Percentiles rank a stretch among this genome's conserved stretches.
phyloP scores from a whole-genome alignment of 2,329 filamentous ascomycete species.

The Byssoonygena ceratinophila region DNA sequence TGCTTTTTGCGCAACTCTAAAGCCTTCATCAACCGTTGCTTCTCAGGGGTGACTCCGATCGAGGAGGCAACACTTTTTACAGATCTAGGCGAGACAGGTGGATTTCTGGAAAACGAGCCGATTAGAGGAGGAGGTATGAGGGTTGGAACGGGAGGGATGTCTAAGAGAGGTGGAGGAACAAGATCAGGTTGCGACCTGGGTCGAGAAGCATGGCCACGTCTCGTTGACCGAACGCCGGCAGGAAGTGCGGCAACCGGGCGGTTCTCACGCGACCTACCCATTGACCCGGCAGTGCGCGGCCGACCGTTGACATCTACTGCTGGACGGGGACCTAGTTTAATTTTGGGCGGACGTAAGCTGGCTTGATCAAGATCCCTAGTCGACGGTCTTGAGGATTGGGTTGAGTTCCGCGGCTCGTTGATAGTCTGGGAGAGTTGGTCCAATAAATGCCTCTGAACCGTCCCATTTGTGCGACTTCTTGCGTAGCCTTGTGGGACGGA shows the following conservation, averaged over 20 bases:
- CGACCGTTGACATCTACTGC: slow-evolving; percentile 54
- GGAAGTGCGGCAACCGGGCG: slow-evolving; percentile 71
- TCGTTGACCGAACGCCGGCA: slow-evolving; percentile 61
- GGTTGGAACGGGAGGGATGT: slow-evolving; percentile 31
- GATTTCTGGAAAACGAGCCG: slow-evolving; percentile 24
- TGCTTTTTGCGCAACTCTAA: slow-evolving; percentile 81
- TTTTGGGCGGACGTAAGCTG: slow-evolving; percentile 47
- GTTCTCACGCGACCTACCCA: slow-evolving; percentile 39
- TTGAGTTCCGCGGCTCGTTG: slow-evolving; percentile 30
- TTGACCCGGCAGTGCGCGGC: slow-evolving; percentile 47
- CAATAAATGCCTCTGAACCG: slow-evolving; percentile 22
- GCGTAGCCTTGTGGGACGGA: slow-evolving; percentile 18
- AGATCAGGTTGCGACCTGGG: slow-evolving; percentile 38
- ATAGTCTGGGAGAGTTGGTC: slow-evolving; percentile 30
- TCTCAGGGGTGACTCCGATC: slow-evolving; percentile 70
- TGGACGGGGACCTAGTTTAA: slow-evolving; percentile 79
- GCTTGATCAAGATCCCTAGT: slow-evolving; percentile 36
- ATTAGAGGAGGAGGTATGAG: slow-evolving; percentile 31
- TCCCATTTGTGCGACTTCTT: slow-evolving; percentile 16
- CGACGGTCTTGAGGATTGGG: slow-evolving; percentile 37
- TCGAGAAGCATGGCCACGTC: slow-evolving; percentile 40
- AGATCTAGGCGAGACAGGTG: slow-evolving; percentile 28
- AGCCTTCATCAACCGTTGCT: slow-evolving; percentile 85
- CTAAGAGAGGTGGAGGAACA: slow-evolving; percentile 24
- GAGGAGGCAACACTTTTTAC: slow-evolving; percentile 37